Conservation (phyloP, 2,329 filamentous ascomycete species). For the Neophaeococcomyces mojaviensis region DNA sequence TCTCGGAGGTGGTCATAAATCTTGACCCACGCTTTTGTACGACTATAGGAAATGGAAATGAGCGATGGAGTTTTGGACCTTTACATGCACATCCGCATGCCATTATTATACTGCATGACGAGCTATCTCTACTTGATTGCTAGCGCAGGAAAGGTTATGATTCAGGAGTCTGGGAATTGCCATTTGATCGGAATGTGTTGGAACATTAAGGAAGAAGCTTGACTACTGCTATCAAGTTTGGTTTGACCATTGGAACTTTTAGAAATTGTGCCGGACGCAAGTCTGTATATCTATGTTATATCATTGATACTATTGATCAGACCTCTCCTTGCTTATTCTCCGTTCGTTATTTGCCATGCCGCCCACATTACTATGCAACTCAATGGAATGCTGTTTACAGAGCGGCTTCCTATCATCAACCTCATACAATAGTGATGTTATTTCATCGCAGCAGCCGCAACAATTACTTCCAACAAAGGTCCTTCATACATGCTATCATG, state of each 20-base stretch:
- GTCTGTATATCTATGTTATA: constrained; percentile 1
- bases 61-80: constrained; percentile 1
- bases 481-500: background rate
- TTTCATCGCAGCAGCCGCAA: background rate
- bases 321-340: background rate
- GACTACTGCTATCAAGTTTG: constrained; percentile 7
- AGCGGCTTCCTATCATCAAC: too few relatives aligned
- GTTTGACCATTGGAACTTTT: too few relatives aligned
- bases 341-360: background rate
- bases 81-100: background rate
- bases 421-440: too few relatives aligned
- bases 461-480: background rate
- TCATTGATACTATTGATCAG: background rate
- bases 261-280: constrained; percentile 3
- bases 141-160: background rate
- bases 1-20: constrained; percentile 4
- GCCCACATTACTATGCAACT: background rate
- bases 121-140: too few relatives aligned
- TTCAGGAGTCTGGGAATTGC: background rate
- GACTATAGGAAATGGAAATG: constrained; percentile 4
- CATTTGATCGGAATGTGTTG: background rate
- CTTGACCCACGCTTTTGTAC: background rate
- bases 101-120: too few relatives aligned
- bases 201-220: background rate
- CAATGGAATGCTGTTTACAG: too few relatives aligned